Evolutionary conservation across 768 basidiomycete genomes (phyloP).

Genomic region (Postia placenta): DNA sequence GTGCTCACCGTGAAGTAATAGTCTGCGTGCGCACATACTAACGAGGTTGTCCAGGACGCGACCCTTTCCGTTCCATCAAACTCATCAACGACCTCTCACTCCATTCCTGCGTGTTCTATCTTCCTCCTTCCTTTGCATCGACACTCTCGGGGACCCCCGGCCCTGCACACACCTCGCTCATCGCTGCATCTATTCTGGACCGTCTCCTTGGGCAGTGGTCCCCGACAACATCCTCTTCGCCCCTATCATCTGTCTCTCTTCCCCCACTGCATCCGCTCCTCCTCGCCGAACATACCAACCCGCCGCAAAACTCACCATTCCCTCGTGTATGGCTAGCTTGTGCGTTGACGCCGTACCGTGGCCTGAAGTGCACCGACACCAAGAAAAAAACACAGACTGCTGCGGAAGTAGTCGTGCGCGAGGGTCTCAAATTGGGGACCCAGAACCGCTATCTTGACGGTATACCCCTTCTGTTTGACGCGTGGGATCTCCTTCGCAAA

Average conservation of each 20-base stretch:
- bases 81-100: constrained; percentile 72
- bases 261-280: constrained; percentile 46
- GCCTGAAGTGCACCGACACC: constrained; percentile 50
- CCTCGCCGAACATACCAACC: constrained; percentile 26
- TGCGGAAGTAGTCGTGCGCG: constrained; percentile 67
- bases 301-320: constrained; percentile 29
- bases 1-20: constrained; percentile 39
- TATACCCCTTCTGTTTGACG: constrained; percentile 59
- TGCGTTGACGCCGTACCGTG: constrained; percentile 65
- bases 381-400: constrained; percentile 58
- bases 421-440: constrained; percentile 78
- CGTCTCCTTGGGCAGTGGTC: background rate
- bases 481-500: constrained; percentile 36
- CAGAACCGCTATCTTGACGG: constrained; percentile 77
- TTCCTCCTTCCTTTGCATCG: constrained; percentile 39
- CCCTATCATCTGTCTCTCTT: constrained; percentile 19
- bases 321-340: constrained; percentile 77
- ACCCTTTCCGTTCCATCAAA: constrained; percentile 68
- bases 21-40: background rate
- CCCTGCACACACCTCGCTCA: constrained; percentile 10
- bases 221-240: constrained; percentile 7
- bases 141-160: constrained; percentile 40
- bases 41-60: constrained; percentile 43
- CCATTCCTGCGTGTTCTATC: constrained; percentile 59
- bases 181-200: background rate